A percentile compares a stretch with the other conserved stretches of the same genome.
These are phyloP conservation scores for Candida tammaniensis DNA, from an alignment of 805 yeast species.

Conservation along the genomic window DNA sequence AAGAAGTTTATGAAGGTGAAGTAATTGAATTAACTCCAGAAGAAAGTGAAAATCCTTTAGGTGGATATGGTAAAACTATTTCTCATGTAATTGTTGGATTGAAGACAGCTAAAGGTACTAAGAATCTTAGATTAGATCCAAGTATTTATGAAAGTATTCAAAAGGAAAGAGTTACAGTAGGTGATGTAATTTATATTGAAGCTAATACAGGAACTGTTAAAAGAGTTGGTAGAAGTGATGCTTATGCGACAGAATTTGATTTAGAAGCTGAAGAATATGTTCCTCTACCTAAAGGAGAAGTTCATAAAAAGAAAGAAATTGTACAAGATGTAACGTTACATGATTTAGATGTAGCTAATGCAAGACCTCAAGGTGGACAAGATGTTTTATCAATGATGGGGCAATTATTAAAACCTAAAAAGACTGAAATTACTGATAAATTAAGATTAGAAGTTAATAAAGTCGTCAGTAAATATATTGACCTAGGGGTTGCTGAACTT, in stretches of 20 bases:
- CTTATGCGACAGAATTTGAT: constrained; percentile 97
- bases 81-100: constrained; percentile 92
- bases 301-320: constrained; percentile 95
- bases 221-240: constrained; percentile 97
- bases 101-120: constrained; percentile 89
- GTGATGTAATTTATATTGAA: constrained; percentile 96
- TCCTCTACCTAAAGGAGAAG: constrained; percentile 98
- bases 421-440: constrained; percentile 96
- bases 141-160: constrained; percentile 90
- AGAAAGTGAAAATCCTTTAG: constrained; percentile 94
- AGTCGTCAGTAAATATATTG: constrained; percentile 93
- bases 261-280: constrained; percentile 98
- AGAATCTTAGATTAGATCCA: constrained; percentile 85
- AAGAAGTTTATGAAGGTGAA: constrained; percentile 98
- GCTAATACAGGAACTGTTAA: constrained; percentile 97
- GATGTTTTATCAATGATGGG: constrained; percentile 96
- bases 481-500: constrained; percentile 96
- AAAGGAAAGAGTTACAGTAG: constrained; percentile 90
- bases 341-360: constrained; percentile 94
- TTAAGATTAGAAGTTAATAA: constrained; percentile 90
- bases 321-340: constrained; percentile 97
- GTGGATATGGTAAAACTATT: constrained; percentile 97
- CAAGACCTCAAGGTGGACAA: constrained; percentile 96
- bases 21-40: constrained; percentile 94
- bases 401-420: constrained; percentile 90